phyloP scores from a whole-genome alignment of 345 rosid species.

The Heritiera fomes region DNA sequence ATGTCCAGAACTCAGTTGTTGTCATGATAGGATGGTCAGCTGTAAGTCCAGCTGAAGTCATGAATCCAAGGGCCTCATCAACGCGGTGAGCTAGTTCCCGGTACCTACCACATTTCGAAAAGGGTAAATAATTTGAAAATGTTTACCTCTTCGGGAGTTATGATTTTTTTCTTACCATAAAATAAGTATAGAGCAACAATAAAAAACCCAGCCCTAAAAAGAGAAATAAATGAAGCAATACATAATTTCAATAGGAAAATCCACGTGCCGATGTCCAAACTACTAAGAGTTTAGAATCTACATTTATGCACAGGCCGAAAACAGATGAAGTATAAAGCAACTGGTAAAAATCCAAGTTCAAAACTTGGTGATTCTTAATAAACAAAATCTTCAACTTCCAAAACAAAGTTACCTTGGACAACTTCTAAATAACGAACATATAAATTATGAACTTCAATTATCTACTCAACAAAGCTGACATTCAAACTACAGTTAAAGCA shows the following conservation, averaged over 20 bases:
- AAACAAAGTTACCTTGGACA: not conserved
- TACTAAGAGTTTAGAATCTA: not conserved
- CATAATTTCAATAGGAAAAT: not conserved
- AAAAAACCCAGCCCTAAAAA: not conserved
- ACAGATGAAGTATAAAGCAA: not conserved
- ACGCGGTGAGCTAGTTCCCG: constrained; percentile 68
- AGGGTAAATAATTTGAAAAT: not conserved
- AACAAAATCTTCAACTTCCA: not conserved
- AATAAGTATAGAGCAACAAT: not conserved
- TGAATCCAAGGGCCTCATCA: constrained; percentile 81
- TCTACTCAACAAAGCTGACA: not conserved
- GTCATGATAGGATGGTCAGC: constrained; percentile 79
- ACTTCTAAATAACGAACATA: not conserved
- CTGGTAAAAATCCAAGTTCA: not conserved
- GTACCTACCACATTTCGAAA: constrained; percentile 43
- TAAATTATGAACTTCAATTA: not conserved
- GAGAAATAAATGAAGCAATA: not conserved
- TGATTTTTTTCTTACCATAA: not conserved
- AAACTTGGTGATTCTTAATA: not conserved
- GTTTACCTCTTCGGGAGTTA: not conserved
- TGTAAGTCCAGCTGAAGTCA: constrained; percentile 73
- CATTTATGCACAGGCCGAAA: not conserved
- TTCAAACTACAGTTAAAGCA: not conserved
- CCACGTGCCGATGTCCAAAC: not conserved
- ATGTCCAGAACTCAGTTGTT: constrained; percentile 77